A percentile compares a stretch with the other conserved stretches of the same genome.
Conservation (phyloP, 129 eudicot species). For the Ambrosia trifida region DNA sequence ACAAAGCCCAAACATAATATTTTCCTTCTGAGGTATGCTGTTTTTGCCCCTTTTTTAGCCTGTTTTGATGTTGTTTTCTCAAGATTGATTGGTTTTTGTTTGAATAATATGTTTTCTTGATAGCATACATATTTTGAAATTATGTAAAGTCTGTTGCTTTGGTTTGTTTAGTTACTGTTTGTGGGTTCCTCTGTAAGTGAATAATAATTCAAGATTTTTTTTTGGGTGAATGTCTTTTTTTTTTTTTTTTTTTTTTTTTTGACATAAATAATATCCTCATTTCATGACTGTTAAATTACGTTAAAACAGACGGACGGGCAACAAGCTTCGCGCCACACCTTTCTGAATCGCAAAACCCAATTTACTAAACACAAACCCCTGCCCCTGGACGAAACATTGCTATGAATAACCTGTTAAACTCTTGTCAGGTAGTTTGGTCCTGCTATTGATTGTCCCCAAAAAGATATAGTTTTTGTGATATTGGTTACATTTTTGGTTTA, state of each 20-base stretch:
- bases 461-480: no score
- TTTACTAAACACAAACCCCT: no score
- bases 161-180: not conserved
- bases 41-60: not conserved
- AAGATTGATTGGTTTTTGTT: not conserved
- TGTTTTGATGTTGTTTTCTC: not conserved
- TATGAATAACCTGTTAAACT: no score
- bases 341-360: no score
- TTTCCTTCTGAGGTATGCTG: slow-evolving; percentile 20
- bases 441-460: no score
- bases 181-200: not conserved
- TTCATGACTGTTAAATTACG: no score
- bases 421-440: no score
- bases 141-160: slow-evolving; percentile 11
- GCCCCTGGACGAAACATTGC: no score
- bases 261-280: no score
- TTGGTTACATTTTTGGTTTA: not conserved
- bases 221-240: not conserved
- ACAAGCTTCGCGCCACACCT: no score
- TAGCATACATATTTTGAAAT: not conserved
- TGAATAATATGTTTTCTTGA: slow-evolving; percentile 1
- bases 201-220: slow-evolving; percentile 14
- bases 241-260: not conserved
- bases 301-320: no score
- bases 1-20: not conserved